Percentiles rank a stretch among this genome's conserved stretches.
Evolutionary conservation across 352 stramenopile species (phyloP).

Genomic region (Pythium angustatum): DNA sequence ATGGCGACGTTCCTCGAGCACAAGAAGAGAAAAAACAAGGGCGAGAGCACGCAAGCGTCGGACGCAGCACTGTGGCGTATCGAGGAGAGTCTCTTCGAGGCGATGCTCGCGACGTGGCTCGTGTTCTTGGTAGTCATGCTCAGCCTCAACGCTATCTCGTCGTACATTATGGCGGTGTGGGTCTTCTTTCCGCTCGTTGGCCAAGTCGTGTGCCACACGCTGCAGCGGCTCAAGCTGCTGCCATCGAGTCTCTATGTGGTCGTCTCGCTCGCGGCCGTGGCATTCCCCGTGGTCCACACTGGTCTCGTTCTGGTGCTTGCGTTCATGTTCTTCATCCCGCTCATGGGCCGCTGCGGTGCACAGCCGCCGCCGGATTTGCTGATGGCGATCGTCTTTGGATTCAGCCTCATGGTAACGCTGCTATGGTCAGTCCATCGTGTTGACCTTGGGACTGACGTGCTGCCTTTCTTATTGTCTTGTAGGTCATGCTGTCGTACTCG

Average conservation of each 20-base stretch:
- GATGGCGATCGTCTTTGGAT: constrained; percentile 46
- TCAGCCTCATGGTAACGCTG: constrained; percentile 48
- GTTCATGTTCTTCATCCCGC: constrained; percentile 75
- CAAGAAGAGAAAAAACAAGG: background rate
- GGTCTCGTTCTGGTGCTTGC: constrained; percentile 55
- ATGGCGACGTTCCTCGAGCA: constrained; percentile 38
- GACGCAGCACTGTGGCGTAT: constrained; percentile 55
- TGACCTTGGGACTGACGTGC: background rate
- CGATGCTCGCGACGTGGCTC: constrained; percentile 51
- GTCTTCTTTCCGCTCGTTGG: constrained; percentile 60
- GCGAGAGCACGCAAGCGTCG: too few species aligned
- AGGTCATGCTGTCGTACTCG: constrained; percentile 47
- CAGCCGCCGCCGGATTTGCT: constrained; percentile 58
- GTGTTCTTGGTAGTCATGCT: constrained; percentile 40
- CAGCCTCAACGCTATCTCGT: constrained; percentile 47
- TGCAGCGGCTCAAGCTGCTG: constrained; percentile 42
- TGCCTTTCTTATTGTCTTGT: background rate
- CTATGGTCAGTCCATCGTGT: background rate
- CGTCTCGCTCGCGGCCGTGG: constrained; percentile 48
- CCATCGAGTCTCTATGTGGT: constrained; percentile 48
- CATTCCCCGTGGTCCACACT: constrained; percentile 63
- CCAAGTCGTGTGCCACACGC: constrained; percentile 40
- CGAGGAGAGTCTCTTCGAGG: constrained; percentile 68
- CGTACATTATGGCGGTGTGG: constrained; percentile 64
- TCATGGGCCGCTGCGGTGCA: constrained; percentile 64